These are phyloP conservation scores for Penicillium atrosanguineum DNA, from an alignment of 495 filamentous ascomycete species.

Conservation along the genomic window DNA sequence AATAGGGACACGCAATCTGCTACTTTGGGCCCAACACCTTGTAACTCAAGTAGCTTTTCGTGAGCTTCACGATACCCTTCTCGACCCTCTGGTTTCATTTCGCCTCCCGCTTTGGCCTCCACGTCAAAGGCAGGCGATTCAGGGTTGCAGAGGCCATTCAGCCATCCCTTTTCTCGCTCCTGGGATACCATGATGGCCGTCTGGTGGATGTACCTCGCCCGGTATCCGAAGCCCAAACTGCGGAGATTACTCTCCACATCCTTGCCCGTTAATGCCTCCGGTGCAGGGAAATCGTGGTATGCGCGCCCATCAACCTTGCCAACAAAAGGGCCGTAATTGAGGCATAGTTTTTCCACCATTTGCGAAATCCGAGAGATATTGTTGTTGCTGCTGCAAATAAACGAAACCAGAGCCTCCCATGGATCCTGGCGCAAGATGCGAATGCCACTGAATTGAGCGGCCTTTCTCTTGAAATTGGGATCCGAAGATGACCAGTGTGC, in stretches of 20 bases:
- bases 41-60: constrained; percentile 69
- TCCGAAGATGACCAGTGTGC: constrained; percentile 82
- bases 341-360: constrained; percentile 93
- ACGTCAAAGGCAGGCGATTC: constrained; percentile 60
- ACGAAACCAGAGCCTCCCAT: constrained; percentile 91
- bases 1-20: constrained; percentile 95
- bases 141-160: constrained; percentile 72
- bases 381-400: constrained; percentile 99
- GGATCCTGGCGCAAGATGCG: constrained; percentile 94
- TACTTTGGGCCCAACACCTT: constrained; percentile 94
- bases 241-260: constrained; percentile 76
- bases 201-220: constrained; percentile 84
- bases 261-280: constrained; percentile 63
- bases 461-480: constrained; percentile 84
- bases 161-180: constrained; percentile 69
- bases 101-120: constrained; percentile 40
- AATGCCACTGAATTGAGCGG: constrained; percentile 83
- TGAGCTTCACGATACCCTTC: constrained; percentile 79
- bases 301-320: constrained; percentile 64
- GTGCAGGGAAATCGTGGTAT: constrained; percentile 86
- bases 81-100: constrained; percentile 56
- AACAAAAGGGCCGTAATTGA: constrained; percentile 76
- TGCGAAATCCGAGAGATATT: constrained; percentile 92
- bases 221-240: constrained; percentile 88
- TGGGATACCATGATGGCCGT: constrained; percentile 74